Evolutionary conservation across 331 rosid genomes (phyloP), one percentile per base, ranked within the genome.

Genomic region (Acacia pycnantha): DNA sequence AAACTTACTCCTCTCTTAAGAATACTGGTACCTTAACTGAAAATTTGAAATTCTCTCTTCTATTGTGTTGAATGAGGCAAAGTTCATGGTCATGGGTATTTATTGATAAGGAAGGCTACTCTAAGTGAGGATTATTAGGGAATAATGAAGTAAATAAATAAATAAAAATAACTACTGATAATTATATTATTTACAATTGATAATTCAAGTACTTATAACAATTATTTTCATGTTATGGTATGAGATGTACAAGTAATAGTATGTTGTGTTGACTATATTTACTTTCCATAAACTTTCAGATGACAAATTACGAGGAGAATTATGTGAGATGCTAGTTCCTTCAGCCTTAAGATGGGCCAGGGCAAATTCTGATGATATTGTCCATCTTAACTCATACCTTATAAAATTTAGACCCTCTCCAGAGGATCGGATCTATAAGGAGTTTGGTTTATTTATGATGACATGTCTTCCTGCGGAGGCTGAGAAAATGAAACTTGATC

Each of bases 261-360:
- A 31, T 70, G 44, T 33, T 69, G 66, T 81, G 80, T 79, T 51
- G 77, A 74, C 82, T 84, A 27, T 27, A 70, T 74, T 83, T 53
- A 54, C 44, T 88, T 87, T 78, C 68, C 68, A 44, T 85, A 47
- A 84, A 71, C 81, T 82, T 64, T 74, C 92, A 95, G 98, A 89
- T 88, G 94, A 79, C 64, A 73, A 66, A 65, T 73, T 85, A 61
- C 87, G 97, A 83, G 91, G 76, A 76, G 98, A 95, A 83, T 82
- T 95, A 54, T 87, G 91, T 77, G 92, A 93, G 87, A 95, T 95
- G 98, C 88, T 82, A 73, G 82, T 93, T 86, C 94, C 99, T 81
- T 85, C 88, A 85, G 88, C 86, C 33, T 82, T 95, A 46, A 70
- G 82, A 74, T 82, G 82, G 65, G 77, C 93, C 18, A 88, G 97